Base-by-base conservation (phyloP, 225 moss, liverwort and hornwort species). In the Sphagnum tenellum region DNA sequence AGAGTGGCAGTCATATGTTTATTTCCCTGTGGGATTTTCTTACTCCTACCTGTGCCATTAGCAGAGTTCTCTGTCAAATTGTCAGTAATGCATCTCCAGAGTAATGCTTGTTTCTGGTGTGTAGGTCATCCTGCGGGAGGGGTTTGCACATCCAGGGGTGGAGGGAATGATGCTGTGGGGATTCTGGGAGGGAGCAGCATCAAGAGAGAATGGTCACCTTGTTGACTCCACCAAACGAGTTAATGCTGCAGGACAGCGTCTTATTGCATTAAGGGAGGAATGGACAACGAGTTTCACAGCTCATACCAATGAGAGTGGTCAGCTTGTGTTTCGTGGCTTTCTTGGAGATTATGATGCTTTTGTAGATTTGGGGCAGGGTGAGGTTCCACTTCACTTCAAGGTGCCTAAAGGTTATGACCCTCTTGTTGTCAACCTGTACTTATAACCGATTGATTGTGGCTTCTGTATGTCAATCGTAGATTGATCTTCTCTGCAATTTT, bases 101-200 rank as follows among this genome's bases (percentile, higher is more conserved):
- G 29, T 29, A 29, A 29, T 29, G 29, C 1, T 29, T 29, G 29
- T 29, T 29, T 29, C 29, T 29, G 29, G 29, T 29, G 29, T 29
- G 56, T 53, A 80, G 80, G 92, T 92, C 44, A 67, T 92, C 63
- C 64, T 98, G 14, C 74, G 90, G 68, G 92, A 98, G 76, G 85
- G 81, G 2, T 98, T 87, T 44, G 90, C 92, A 11, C 88, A 92
- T 79, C 90, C 90, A 57, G 68, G 71, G 14, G 87, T 92, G 47
- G 92, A 84, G 65, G 96, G 92, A 4, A 70, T 88, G 48, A 72
- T 92, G 81, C 70, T 92, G 4, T 92, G 90, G 92, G 92, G 92
- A 54, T 92, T 92, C 65, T 89, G 78, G 83, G 92, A 98, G 67
- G 90, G 92, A 61, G 77, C 87, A 1, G 67, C 85, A 79, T 90